phyloP scores from a whole-genome alignment of 306 rosid species.

The Senna tora region DNA sequence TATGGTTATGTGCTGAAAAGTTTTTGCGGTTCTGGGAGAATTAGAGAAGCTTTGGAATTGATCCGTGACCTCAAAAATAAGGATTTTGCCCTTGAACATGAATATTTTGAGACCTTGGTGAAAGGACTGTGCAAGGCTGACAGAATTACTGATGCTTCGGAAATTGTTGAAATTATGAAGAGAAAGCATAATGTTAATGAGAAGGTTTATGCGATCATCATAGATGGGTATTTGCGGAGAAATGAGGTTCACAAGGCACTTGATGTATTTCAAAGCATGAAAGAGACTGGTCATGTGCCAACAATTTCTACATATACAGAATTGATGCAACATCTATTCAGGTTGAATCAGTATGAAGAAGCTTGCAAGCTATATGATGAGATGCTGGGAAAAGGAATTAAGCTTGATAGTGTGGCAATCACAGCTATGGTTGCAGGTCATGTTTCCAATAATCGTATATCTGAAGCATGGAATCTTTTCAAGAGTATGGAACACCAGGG shows the following conservation, averaged over 20 bases:
- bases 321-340: conserved; percentile 77
- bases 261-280: conserved; percentile 61
- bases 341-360: conserved; percentile 51
- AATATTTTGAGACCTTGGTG: conserved; percentile 64
- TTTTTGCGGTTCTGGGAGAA: conserved; percentile 69
- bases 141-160: conserved; percentile 69
- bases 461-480: conserved; percentile 75
- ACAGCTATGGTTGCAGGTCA: conserved; percentile 89
- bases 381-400: conserved; percentile 68
- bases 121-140: conserved; percentile 79
- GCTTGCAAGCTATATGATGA: conserved; percentile 75
- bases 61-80: conserved; percentile 72
- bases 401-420: conserved; percentile 66
- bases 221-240: conserved; percentile 62
- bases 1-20: conserved; percentile 64
- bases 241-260: conserved; percentile 62
- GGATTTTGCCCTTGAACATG: conserved; percentile 57
- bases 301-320: conserved; percentile 69
- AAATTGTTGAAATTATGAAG: conserved; percentile 73
- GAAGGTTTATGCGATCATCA: conserved; percentile 60
- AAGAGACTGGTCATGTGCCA: conserved; percentile 65
- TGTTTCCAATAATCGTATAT: conserved; percentile 55
- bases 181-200: conserved; percentile 54
- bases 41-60: conserved; percentile 79
- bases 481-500: conserved; percentile 61